These are phyloP conservation scores for Macrotyloma uniflorum DNA, from an alignment of 306 rosid species.

Conservation along the genomic window DNA sequence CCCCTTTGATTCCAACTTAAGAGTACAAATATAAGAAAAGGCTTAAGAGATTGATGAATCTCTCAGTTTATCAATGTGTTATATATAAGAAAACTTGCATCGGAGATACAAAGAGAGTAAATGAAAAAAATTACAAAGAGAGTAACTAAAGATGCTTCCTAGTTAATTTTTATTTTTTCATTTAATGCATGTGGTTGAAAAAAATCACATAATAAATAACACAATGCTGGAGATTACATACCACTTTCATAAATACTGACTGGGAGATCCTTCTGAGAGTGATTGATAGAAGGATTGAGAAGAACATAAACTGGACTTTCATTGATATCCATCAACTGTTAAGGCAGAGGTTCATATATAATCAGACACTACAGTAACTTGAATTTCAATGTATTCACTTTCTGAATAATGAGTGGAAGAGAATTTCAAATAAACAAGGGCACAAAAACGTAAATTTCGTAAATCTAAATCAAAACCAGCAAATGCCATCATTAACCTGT, in stretches of 20 bases:
- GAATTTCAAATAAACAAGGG: conserved; percentile 25
- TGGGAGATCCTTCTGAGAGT: conserved; percentile 95
- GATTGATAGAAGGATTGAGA: conserved; percentile 84
- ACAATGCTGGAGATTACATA: conserved; percentile 41
- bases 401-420: conserved; percentile 15
- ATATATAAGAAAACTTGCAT: too few relatives aligned
- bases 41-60: too few relatives aligned
- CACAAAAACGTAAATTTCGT: not conserved
- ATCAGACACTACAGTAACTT: conserved; percentile 32
- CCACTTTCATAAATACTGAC: conserved; percentile 90
- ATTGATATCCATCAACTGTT: conserved; percentile 94
- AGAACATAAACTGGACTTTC: conserved; percentile 96
- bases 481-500: not conserved
- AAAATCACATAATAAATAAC: conserved; percentile 25
- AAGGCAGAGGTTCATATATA: conserved; percentile 23
- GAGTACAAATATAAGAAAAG: too few relatives aligned
- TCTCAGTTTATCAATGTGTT: too few relatives aligned
- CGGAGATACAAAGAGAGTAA: too few relatives aligned
- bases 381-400: conserved; percentile 2
- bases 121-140: too few relatives aligned
- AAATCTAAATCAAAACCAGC: not conserved
- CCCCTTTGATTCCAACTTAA: too few relatives aligned
- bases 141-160: not conserved
- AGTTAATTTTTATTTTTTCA: not conserved
- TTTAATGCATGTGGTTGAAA: conserved; percentile 23